Percentiles rank a stretch among this genome's conserved stretches.
These are phyloP conservation scores for Kwoniella shandongensis DNA, from an alignment of 768 basidiomycete genomes.

Conservation along the genomic window DNA sequence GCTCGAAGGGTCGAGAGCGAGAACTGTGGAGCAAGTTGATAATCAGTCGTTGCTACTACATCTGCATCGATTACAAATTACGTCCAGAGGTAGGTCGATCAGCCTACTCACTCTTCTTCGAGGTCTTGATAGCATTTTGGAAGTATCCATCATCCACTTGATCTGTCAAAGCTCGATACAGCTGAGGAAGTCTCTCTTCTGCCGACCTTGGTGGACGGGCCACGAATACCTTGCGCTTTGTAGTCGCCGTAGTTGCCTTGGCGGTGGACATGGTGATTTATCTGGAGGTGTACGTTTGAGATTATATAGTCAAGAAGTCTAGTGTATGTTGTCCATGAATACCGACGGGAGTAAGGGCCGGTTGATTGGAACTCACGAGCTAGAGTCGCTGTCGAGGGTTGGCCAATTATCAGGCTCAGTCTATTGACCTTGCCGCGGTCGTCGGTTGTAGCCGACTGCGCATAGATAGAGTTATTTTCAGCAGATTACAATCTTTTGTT, in stretches of 20 bases:
- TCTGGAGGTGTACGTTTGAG: no score
- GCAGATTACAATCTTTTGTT: no score
- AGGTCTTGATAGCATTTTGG: conserved; percentile 81
- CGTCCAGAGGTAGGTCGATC: neutral
- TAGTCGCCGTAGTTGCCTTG: neutral
- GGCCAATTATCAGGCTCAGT: no score
- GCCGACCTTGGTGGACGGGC: conserved; percentile 40
- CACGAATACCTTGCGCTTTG: conserved; percentile 16
- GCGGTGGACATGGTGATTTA: conserved; percentile 6
- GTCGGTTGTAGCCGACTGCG: no score
- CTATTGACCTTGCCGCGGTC: no score
- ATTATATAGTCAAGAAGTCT: no score
- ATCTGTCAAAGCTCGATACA: conserved; percentile 63
- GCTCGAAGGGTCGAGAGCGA: conserved; percentile 62
- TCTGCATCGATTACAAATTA: neutral
- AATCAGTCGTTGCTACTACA: neutral
- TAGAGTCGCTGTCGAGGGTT: no score
- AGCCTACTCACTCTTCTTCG: conserved; percentile 73
- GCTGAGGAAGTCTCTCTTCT: conserved; percentile 42
- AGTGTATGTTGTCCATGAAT: no score
- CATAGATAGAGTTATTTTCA: no score
- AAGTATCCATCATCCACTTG: conserved; percentile 91
- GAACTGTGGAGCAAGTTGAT: no score
- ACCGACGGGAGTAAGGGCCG: no score
- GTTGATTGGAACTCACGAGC: no score